phyloP scores from a whole-genome alignment of 805 yeast species.

The Ogataea parapolymorpha region DNA sequence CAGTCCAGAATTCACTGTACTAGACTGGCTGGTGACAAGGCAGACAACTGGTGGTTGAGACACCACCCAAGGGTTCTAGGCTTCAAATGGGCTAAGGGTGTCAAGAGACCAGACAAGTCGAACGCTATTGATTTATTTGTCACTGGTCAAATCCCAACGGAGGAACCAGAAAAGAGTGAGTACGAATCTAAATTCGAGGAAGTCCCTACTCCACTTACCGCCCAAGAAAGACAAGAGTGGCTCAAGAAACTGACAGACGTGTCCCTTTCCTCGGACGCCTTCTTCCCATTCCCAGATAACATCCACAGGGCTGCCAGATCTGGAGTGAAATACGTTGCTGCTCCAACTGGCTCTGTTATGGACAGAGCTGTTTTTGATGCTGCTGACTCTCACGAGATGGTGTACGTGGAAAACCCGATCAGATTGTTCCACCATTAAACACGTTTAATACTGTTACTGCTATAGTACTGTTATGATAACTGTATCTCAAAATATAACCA shows the following conservation, averaged over 20 bases:
- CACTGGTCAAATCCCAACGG: slow-evolving; percentile 83
- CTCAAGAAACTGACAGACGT: slow-evolving; percentile 73
- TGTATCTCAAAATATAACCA: slow-evolving; percentile 9
- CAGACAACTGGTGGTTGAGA: slow-evolving; percentile 99
- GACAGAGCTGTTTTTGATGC: slow-evolving; percentile 95
- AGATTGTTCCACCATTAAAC: slow-evolving; percentile 93
- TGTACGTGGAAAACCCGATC: slow-evolving; percentile 95
- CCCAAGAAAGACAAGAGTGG: slow-evolving; percentile 87
- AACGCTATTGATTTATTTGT: slow-evolving; percentile 96
- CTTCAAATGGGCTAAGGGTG: slow-evolving; percentile 97
- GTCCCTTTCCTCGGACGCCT: slow-evolving; percentile 94
- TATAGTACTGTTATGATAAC: neutral
- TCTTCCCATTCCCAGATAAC: slow-evolving; percentile 99
- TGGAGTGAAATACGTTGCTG: slow-evolving; percentile 94
- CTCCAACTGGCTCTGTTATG: slow-evolving; percentile 97
- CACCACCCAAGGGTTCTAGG: slow-evolving; percentile 93
- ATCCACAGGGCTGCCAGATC: slow-evolving; percentile 96
- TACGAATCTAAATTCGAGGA: slow-evolving; percentile 84
- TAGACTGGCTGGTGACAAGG: slow-evolving; percentile 98
- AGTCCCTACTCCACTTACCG: slow-evolving; percentile 80
- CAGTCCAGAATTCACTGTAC: slow-evolving; percentile 99
- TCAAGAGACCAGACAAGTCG: slow-evolving; percentile 97
- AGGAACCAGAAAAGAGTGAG: slow-evolving; percentile 90
- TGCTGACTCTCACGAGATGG: slow-evolving; percentile 86
- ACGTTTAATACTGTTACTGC: neutral